A percentile compares a stretch with the other conserved stretches of the same genome.
Evolutionary conservation across 2,329 filamentous ascomycete genomes (phyloP).

Genomic region (Leptodontidium sp.): DNA sequence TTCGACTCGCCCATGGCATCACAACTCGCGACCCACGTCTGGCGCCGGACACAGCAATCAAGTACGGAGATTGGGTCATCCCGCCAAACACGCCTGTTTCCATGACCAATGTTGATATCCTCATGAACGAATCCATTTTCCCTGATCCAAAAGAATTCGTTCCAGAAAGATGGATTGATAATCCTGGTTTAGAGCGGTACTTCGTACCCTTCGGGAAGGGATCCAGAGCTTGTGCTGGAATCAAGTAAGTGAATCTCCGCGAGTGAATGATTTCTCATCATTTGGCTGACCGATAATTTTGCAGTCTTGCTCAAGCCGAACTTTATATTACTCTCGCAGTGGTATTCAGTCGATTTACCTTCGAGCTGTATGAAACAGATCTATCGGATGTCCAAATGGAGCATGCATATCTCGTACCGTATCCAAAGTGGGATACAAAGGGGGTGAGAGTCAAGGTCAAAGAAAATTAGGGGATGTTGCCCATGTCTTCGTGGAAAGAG

Average conservation of each 20-base stretch:
- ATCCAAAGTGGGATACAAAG: constrained; percentile 27
- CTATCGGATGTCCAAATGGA: constrained; percentile 29
- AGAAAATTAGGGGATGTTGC: neutral
- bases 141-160: constrained; percentile 24
- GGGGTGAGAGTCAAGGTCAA: constrained; percentile 30
- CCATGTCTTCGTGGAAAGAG: neutral
- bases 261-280: neutral
- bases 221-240: constrained; percentile 28
- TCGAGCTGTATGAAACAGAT: constrained; percentile 31
- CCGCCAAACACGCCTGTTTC: constrained; percentile 48
- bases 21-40: constrained; percentile 36
- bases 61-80: constrained; percentile 31
- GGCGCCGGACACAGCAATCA: constrained; percentile 24
- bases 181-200: constrained; percentile 47
- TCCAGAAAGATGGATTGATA: constrained; percentile 35
- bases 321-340: constrained; percentile 27
- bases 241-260: constrained; percentile 24
- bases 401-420: constrained; percentile 33
- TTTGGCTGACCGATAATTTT: neutral
- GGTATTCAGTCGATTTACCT: constrained; percentile 27
- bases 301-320: constrained; percentile 25
- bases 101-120: constrained; percentile 46
- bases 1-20: constrained; percentile 45
- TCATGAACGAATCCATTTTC: constrained; percentile 26
- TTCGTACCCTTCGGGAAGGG: constrained; percentile 45